phyloP scores from a whole-genome alignment of 345 rosid species.

The Jatropha curcas region DNA sequence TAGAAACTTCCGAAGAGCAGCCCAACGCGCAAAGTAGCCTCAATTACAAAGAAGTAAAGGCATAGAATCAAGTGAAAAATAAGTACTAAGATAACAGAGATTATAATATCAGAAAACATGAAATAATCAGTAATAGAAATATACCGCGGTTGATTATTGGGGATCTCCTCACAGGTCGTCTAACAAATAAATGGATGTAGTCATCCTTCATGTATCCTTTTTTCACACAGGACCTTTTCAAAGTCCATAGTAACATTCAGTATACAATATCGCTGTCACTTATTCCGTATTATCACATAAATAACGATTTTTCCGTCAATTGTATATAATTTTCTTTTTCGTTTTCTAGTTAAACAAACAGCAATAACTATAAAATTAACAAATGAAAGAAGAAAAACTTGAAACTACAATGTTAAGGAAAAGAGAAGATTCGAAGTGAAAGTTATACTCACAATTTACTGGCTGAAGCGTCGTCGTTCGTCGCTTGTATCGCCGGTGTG shows the following conservation, averaged over 20 bases:
- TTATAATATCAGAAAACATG: background rate
- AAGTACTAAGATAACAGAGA: background rate
- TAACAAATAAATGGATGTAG: slow-evolving; percentile 76
- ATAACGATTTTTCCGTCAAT: background rate
- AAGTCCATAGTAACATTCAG: background rate
- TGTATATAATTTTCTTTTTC: background rate
- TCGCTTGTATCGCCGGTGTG: slow-evolving; percentile 88
- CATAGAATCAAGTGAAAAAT: slow-evolving; percentile 2
- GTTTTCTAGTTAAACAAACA: slow-evolving; percentile 7
- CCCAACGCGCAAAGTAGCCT: slow-evolving; percentile 98
- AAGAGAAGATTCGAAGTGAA: background rate
- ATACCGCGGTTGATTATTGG: slow-evolving; percentile 93
- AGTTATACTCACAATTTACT: slow-evolving; percentile 67
- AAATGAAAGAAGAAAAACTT: background rate
- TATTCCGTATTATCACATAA: background rate
- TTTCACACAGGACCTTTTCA: slow-evolving; percentile 84
- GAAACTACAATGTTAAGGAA: background rate
- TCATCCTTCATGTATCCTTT: slow-evolving; percentile 94
- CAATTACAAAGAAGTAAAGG: slow-evolving; percentile 9
- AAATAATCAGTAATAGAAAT: background rate
- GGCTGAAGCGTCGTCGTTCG: slow-evolving; percentile 96
- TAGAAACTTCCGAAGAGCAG: slow-evolving; percentile 82
- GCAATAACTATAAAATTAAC: background rate
- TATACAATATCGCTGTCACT: background rate
- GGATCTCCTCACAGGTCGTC: slow-evolving; percentile 84